Evolutionary conservation across 2,329 filamentous ascomycete species (phyloP).

Genomic region (Tolypocladium nubicola): DNA sequence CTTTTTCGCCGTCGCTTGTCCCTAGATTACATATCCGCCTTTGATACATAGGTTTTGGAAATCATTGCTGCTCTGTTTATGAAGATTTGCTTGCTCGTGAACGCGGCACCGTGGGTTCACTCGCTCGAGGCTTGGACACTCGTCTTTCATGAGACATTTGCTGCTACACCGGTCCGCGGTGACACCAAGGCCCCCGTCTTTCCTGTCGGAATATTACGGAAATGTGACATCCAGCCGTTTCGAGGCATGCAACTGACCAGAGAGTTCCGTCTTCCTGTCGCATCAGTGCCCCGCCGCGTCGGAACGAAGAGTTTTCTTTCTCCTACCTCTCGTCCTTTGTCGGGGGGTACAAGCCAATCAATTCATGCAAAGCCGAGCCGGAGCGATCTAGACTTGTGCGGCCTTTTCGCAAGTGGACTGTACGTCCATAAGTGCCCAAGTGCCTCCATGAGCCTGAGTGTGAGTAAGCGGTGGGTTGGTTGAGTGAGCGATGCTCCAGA

Average conservation of each 20-base stretch:
- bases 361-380: background rate
- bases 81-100: background rate
- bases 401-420: background rate
- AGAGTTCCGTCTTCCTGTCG: background rate
- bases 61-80: background rate
- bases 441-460: background rate
- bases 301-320: background rate
- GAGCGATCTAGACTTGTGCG: background rate
- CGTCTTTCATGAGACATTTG: background rate
- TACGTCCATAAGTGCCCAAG: no score
- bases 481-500: background rate
- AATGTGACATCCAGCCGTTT: background rate
- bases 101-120: background rate
- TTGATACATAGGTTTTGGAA: background rate
- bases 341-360: background rate
- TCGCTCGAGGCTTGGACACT: background rate
- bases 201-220: background rate
- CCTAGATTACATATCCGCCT: constrained; percentile 1
- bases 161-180: background rate
- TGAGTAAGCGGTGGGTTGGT: background rate
- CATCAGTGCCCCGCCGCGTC: background rate
- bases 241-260: background rate
- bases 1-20: background rate
- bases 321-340: no score
- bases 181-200: background rate